phyloP scores from a whole-genome alignment of 257 asterid genomes.

The Perilla frutescens region DNA sequence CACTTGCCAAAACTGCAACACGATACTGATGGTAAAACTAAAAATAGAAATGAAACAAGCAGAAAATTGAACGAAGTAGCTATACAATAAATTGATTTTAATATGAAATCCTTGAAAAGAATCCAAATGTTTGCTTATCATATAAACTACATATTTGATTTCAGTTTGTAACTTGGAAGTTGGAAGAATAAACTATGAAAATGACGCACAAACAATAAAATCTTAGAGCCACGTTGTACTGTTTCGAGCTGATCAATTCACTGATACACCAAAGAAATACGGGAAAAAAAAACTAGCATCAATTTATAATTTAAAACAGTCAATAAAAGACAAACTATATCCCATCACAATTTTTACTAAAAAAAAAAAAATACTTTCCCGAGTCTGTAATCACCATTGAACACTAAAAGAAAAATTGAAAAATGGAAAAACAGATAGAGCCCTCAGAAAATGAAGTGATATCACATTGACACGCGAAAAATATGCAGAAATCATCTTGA shows the following conservation, averaged over 20 bases:
- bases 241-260: slow-evolving; percentile 17
- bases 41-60: slow-evolving; percentile 7
- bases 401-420: background rate
- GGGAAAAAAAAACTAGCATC: background rate
- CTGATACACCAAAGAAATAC: background rate
- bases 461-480: background rate
- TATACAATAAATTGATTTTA: background rate
- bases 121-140: slow-evolving; percentile 1
- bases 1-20: slow-evolving; percentile 26
- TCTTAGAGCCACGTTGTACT: background rate
- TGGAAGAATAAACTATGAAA: background rate
- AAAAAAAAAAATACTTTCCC: background rate
- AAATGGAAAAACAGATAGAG: background rate
- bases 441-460: slow-evolving; percentile 2
- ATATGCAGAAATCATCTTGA: slow-evolving; percentile 4
- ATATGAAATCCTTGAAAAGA: slow-evolving; percentile 12
- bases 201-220: background rate
- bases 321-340: slow-evolving; percentile 4
- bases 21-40: background rate
- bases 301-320: background rate
- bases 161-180: background rate
- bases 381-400: background rate
- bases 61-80: slow-evolving; percentile 4
- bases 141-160: background rate
- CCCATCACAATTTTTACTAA: background rate